Evolutionary conservation across 2,329 filamentous ascomycete species (phyloP), one percentile per base, ranked within the genome.

Genomic region (Raffaelea deltoideospora): DNA sequence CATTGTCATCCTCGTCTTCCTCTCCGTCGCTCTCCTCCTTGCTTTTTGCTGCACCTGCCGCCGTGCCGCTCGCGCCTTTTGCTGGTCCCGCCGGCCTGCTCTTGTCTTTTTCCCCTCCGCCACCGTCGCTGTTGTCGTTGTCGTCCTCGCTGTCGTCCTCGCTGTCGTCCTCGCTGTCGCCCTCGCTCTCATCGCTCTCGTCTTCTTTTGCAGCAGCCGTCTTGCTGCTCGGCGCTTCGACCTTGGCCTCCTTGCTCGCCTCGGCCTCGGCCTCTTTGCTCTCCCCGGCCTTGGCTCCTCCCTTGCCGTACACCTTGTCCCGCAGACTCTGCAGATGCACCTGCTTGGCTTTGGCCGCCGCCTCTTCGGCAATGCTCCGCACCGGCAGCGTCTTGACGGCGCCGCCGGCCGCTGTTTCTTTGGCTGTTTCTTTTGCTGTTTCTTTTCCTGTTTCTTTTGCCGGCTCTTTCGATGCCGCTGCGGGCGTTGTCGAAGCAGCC

Each of bases 331-430:
- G 62, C 42, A 74, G 60, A 38, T 64, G 65, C 45, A 67, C 58
- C 46, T 75, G 63, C 57, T 77, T 77, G 34, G 74, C 74, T 54
- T 71, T 77, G 47, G 67, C 58, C 1, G 74, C 75, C 34, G 69
- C 75, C 52, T 85, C 78, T 48, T 82, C 67, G 30, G 72, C 73
- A 35, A 75, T 62, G 48, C 65, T 69, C 44, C 61, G 60, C 34
- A 70, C 54, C 2, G 69, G 64, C 11, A 69, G 48, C 10, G 47
- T 38, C 32, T 45, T 27, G 41, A 47, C 26, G 46, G 19, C 20
- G 32, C n/a, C 9, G n/a, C n/a, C n/a, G n/a, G n/a, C n/a, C n/a
- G n/a, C n/a, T n/a, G n/a, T n/a, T n/a, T n/a, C n/a, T n/a, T n/a
- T n/a, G n/a, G n/a, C n/a, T n/a, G n/a, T n/a, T n/a, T n/a, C n/a